Evolutionary conservation across 1,139 yeast species (phyloP).

Genomic region (Candida buenavistaensis): DNA sequence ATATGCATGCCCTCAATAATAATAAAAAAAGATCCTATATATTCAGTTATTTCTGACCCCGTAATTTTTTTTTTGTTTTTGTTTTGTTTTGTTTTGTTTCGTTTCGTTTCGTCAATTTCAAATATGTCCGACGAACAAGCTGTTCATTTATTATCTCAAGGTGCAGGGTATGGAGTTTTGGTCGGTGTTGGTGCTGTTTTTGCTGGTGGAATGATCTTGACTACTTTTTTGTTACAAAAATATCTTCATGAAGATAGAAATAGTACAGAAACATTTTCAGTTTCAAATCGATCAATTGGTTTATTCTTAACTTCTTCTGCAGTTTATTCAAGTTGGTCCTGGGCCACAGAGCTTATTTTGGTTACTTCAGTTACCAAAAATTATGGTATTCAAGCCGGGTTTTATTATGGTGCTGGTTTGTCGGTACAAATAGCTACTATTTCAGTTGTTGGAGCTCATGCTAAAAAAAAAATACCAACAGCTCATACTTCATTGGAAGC

Average conservation of each 20-base stretch:
- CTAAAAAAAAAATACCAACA: slow-evolving; percentile 30
- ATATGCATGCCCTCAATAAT: no score
- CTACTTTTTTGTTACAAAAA: slow-evolving; percentile 23
- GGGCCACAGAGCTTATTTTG: slow-evolving; percentile 33
- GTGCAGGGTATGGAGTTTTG: slow-evolving; percentile 29
- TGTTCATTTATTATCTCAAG: slow-evolving; percentile 22
- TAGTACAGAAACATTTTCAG: slow-evolving; percentile 32
- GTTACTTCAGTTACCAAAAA: slow-evolving; percentile 26
- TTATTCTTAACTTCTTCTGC: slow-evolving; percentile 28
- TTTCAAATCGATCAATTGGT: slow-evolving; percentile 29
- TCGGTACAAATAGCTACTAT: slow-evolving; percentile 30
- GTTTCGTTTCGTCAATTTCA: slow-evolving; percentile 4
- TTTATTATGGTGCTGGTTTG: slow-evolving; percentile 29
- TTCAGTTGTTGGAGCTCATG: slow-evolving; percentile 29
- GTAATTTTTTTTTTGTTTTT: no score
- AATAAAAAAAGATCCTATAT: no score
- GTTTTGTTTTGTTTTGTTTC: no score
- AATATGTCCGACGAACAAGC: no score
- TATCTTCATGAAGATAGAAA: slow-evolving; percentile 29
- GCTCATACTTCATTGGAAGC: slow-evolving; percentile 33
- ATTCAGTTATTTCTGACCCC: no score
- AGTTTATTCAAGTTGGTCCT: slow-evolving; percentile 30
- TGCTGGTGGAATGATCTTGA: slow-evolving; percentile 29
- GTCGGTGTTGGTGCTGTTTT: slow-evolving; percentile 32
- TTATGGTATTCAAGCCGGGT: slow-evolving; percentile 29